A percentile compares a stretch with the other conserved stretches of the same genome.
These are phyloP conservation scores for Aspergillus incahuasiensis DNA, from an alignment of 495 filamentous ascomycete genomes.

Conservation along the genomic window DNA sequence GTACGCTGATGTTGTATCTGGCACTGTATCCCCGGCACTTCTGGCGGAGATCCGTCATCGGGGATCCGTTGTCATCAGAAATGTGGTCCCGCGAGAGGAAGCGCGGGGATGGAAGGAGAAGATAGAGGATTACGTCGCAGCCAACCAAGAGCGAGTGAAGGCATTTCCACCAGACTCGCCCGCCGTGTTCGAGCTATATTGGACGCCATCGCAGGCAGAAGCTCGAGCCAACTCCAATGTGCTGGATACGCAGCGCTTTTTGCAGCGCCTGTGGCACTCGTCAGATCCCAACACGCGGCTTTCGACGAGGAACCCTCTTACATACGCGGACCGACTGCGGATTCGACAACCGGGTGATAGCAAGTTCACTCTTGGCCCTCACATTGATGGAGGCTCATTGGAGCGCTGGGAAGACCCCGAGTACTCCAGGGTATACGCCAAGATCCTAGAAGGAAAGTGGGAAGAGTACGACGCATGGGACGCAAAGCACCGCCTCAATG, in stretches of 20 bases:
- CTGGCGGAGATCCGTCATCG: constrained; percentile 56
- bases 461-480: constrained; percentile 81
- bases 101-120: constrained; percentile 48
- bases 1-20: constrained; percentile 48
- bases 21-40: constrained; percentile 36
- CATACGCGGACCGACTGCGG: constrained; percentile 78
- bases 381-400: constrained; percentile 77
- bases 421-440: constrained; percentile 70
- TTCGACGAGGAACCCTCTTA: constrained; percentile 61
- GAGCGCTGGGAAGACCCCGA: constrained; percentile 83
- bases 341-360: constrained; percentile 61
- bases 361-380: constrained; percentile 79
- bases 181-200: constrained; percentile 86
- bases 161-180: constrained; percentile 59
- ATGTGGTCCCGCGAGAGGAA: constrained; percentile 55
- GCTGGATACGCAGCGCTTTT: constrained; percentile 61
- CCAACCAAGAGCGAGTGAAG: constrained; percentile 47
- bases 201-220: constrained; percentile 70
- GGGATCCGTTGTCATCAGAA: constrained; percentile 59
- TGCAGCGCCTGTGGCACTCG: constrained; percentile 73
- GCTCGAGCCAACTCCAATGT: constrained; percentile 71
- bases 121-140: constrained; percentile 54
- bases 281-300: constrained; percentile 55
- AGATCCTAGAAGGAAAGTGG: constrained; percentile 72
- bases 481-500: constrained; percentile 60